Conservation (phyloP, 352 stramenopile species). For the Phytophthora palmivora region DNA sequence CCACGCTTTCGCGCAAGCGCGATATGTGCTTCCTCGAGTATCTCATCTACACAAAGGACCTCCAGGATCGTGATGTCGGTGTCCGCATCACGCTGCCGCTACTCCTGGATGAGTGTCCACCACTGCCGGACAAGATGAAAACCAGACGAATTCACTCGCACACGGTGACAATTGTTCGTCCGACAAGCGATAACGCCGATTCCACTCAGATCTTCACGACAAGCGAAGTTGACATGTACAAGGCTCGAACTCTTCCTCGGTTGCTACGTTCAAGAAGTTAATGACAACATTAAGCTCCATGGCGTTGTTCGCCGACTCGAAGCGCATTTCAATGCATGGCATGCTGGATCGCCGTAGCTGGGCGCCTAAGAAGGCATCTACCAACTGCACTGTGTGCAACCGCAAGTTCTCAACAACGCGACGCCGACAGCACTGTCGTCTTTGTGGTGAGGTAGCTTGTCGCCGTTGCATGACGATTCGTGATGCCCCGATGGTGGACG, state of each 20-base stretch:
- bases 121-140: constrained; percentile 55
- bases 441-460: constrained; percentile 83
- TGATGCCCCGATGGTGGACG: constrained; percentile 45
- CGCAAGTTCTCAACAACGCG: constrained; percentile 65
- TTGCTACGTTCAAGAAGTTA: constrained; percentile 46
- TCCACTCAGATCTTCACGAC: constrained; percentile 69
- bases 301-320: constrained; percentile 63
- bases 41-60: constrained; percentile 72
- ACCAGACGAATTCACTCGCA: constrained; percentile 61
- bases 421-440: constrained; percentile 75
- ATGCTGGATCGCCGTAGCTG: constrained; percentile 61
- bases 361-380: constrained; percentile 53
- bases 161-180: constrained; percentile 62
- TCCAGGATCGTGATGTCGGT: constrained; percentile 61
- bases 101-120: constrained; percentile 63
- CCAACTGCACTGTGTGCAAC: constrained; percentile 65
- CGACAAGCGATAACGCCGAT: constrained; percentile 41
- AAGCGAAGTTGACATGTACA: constrained; percentile 57
- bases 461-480: constrained; percentile 69
- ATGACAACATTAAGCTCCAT: constrained; percentile 68
- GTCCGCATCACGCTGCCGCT: constrained; percentile 76
- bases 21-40: constrained; percentile 85
- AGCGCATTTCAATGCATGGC: constrained; percentile 62
- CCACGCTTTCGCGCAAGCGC: constrained; percentile 64
- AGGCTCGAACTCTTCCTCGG: constrained; percentile 34